Evolutionary conservation across 2,329 filamentous ascomycete species (phyloP), one percentile per base, ranked within the genome.

Genomic region (Ascochyta viciae-villosae): DNA sequence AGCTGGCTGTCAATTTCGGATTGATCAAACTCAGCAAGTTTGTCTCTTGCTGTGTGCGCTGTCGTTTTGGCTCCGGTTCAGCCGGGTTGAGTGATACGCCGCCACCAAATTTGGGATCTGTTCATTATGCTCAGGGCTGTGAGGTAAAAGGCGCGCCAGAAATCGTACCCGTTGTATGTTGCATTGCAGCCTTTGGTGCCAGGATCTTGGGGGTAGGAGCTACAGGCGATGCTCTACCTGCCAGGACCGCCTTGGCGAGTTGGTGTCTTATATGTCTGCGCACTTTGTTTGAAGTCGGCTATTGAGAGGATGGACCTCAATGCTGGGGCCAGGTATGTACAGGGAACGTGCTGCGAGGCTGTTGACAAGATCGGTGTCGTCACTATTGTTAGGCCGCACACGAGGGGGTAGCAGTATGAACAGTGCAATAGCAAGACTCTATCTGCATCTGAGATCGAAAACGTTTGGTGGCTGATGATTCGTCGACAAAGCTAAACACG

Each of bases 1-100:
- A 10, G 16, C 26, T 48, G 34, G 38, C 33, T 38, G 54, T 43
- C 22, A 51, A 48, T 6, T 43, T 51, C n/a, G 54, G 48, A 39
- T 57, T 57, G 43, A 57, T 57, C 12, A 57, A 48, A 26, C 43
- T 40, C n/a, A 57, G 43, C 44, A 57, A 26, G 29, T 34, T 51
- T n/a, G 49, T 49, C 45, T 57, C 54, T 37, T 49, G 43, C 15
- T 57, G 39, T 43, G 49, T 57, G 29, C 54, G 48, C n/a, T 49
- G 54, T 13, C 48, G 44, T n/a, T 23, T 31, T 33, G 13, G 44
- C 8, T 56, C 47, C n/a, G 24, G 8, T 15, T 47, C 44, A 16
- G 19, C n/a, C 6, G 3, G 4, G 4, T 5, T 5, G 12, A 23
- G 13, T 22, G 23, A 19, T 6, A 41, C 22, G 3, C 44, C 39